Evolutionary conservation across 2,329 filamentous ascomycete species (phyloP).

Genomic region (Trichoderma koningii): DNA sequence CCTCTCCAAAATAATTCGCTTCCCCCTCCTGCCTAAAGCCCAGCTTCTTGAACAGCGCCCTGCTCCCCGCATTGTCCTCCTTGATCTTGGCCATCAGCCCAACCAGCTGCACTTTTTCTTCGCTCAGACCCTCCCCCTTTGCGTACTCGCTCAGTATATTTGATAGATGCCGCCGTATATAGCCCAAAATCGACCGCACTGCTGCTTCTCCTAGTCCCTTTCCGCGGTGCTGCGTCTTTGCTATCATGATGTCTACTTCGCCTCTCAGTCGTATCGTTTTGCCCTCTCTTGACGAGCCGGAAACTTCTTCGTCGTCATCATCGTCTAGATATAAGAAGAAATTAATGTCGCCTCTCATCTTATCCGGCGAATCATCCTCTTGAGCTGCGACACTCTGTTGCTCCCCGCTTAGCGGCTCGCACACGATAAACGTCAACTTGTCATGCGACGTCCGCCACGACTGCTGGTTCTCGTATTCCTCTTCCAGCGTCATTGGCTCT

Average conservation of each 20-base stretch:
- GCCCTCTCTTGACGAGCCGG: neutral
- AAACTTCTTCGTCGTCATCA: conserved; percentile 40
- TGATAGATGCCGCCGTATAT: conserved; percentile 57
- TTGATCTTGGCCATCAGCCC: conserved; percentile 61
- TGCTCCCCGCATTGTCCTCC: conserved; percentile 55
- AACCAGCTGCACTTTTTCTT: conserved; percentile 27
- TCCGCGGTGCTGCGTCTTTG: conserved; percentile 57
- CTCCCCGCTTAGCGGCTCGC: conserved; percentile 48
- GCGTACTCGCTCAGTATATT: conserved; percentile 55
- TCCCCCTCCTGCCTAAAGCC: conserved; percentile 55
- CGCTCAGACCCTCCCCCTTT: conserved; percentile 26
- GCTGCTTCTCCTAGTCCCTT: conserved; percentile 67
- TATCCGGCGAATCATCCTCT: conserved; percentile 54
- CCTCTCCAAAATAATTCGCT: conserved; percentile 62
- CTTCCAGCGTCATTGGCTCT: conserved; percentile 73
- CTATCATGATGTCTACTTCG: conserved; percentile 88
- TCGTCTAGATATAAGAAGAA: conserved; percentile 70
- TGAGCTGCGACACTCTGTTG: conserved; percentile 37
- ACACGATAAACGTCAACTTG: conserved; percentile 91
- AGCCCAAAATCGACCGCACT: conserved; percentile 68
- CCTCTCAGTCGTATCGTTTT: conserved; percentile 50
- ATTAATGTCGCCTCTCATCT: conserved; percentile 76
- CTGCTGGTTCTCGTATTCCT: conserved; percentile 89
- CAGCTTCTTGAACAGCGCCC: conserved; percentile 53
- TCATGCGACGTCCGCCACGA: conserved; percentile 81